Conservation (phyloP, 2,329 filamentous ascomycete genomes). For the Aspergillus pseudonomiae region DNA sequence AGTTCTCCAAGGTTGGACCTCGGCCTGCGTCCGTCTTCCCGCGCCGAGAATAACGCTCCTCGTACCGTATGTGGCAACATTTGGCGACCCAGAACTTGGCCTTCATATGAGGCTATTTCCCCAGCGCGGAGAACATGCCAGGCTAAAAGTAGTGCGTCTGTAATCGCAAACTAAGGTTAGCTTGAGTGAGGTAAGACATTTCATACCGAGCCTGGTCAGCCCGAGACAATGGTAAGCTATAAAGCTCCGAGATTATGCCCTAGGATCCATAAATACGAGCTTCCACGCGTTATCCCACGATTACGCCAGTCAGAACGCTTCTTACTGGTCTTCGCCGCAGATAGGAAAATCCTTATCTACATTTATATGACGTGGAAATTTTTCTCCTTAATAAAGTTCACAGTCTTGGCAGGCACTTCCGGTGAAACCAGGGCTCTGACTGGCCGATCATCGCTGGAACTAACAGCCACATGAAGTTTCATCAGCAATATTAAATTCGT, state of each 20-base stretch:
- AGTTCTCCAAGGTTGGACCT: background rate
- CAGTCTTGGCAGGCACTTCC: background rate
- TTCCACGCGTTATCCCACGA: background rate
- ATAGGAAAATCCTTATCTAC: background rate
- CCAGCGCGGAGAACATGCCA: background rate
- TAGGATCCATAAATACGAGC: background rate
- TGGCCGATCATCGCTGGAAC: background rate
- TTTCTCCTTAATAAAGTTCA: background rate
- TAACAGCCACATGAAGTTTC: background rate
- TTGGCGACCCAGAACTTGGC: background rate
- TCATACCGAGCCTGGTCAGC: background rate
- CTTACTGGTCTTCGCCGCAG: background rate
- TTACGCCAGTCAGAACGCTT: background rate
- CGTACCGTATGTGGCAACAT: background rate
- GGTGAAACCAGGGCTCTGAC: background rate
- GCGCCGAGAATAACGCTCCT: background rate
- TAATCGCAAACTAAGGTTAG: background rate
- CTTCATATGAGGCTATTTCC: background rate
- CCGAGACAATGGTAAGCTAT: background rate
- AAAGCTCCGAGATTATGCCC: background rate
- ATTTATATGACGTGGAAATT: background rate
- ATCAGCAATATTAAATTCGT: background rate
- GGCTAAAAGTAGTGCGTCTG: background rate
- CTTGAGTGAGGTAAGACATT: background rate
- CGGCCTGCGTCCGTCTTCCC: background rate